These are phyloP conservation scores for Gentiana dahurica DNA, from an alignment of 257 asterid genomes.

Conservation along the genomic window DNA sequence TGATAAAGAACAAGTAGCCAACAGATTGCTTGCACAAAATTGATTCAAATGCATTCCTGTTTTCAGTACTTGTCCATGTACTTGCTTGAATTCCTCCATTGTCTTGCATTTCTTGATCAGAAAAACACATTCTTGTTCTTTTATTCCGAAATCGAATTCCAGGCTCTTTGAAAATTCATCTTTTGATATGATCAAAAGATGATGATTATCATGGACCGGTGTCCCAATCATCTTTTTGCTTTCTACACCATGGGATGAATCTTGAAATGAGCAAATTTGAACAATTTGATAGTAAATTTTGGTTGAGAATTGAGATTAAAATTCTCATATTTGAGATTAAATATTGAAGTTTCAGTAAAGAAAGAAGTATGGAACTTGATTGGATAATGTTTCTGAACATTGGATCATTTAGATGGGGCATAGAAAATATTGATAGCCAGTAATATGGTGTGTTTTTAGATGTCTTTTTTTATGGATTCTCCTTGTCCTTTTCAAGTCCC, in stretches of 20 bases:
- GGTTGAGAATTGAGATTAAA: not conserved
- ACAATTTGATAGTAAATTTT: not conserved
- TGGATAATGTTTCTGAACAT: conserved; percentile 43
- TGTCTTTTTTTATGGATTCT: not conserved
- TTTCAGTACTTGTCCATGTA: conserved; percentile 54
- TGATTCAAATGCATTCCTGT: conserved; percentile 53
- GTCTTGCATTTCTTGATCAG: conserved; percentile 43
- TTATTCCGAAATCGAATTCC: conserved; percentile 28
- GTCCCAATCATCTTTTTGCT: conserved; percentile 46
- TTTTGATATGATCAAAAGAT: conserved; percentile 21
- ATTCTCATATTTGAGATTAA: not conserved
- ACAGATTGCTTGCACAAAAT: conserved; percentile 56
- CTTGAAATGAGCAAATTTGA: not conserved
- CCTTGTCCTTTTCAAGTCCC: not conserved
- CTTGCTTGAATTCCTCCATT: conserved; percentile 49
- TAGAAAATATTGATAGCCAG: conserved; percentile 19
- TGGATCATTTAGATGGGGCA: conserved; percentile 18
- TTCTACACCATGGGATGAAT: conserved; percentile 19
- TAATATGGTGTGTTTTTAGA: conserved; percentile 3
- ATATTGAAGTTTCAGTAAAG: not conserved
- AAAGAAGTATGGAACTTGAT: conserved; percentile 9
- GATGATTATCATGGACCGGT: conserved; percentile 41
- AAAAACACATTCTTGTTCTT: conserved; percentile 57
- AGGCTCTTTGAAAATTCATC: conserved; percentile 21
- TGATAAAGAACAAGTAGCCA: conserved; percentile 64